Base-by-base conservation (phyloP, 805 yeast species). In the Saturnispora saitoi region DNA sequence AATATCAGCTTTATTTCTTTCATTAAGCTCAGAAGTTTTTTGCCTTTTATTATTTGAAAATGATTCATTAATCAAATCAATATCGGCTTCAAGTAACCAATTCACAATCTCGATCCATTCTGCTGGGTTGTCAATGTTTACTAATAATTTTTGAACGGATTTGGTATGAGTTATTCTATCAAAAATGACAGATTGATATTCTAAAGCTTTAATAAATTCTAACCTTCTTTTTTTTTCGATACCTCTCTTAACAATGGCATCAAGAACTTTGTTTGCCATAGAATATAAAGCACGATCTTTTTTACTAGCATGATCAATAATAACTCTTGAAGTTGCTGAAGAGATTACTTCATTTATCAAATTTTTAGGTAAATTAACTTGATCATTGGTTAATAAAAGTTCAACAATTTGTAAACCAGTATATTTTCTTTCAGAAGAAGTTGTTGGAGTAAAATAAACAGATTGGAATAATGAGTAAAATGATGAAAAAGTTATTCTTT, bases 381-480 rank as follows among this genome's bases (percentile, higher is more conserved):
- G 56, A 37, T 19, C 44, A 44, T 32, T 48, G 39, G 63, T 59
- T 6, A 81, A 60, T 48, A 80, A 71, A 45, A 72, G 68, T 38
- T 67, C 71, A 52, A 90, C 79, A 10, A 89, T 75, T 56, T 85
- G 85, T 57, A 90, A 79, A 0, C 96, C 98, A 76, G 87, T 77
- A 63, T 75, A 86, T 62, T 90, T 91, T 49, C 96, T 72, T 63
- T 90, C 97, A 30, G 82, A 77, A 1, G 96, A 88, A 0, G 96
- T 73, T 54, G 81, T 78, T 32, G 78, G 79, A 4, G 86, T 71
- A 56, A 91, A 90, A 51, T 86, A 77, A 4, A 84, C 75, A 57
- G 88, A 93, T 60, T 91, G 97, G 14, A 91, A 81, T 3, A 73
- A 69, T 56, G 79, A 77, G 95, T 95, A 89, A 62, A 91, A 89